Evolutionary conservation across 805 yeast species (phyloP).

Genomic region (Candida incommunis): DNA sequence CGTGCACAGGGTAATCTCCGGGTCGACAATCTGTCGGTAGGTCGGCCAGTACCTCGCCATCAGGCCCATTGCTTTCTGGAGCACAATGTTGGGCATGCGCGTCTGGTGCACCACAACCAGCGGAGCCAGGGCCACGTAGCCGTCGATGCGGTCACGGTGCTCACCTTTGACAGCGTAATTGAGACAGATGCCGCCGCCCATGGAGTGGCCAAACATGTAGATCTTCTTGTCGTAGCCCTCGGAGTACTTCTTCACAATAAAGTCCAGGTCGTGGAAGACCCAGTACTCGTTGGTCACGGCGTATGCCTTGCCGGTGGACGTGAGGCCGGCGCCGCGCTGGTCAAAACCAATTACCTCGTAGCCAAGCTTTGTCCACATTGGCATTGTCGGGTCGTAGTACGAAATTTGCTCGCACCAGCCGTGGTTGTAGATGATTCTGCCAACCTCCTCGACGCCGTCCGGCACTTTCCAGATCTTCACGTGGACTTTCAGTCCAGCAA

Average conservation of each 20-base stretch:
- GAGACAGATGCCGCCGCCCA: slow-evolving; percentile 26
- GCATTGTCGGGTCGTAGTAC: slow-evolving; percentile 18
- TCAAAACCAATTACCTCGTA: slow-evolving; percentile 24
- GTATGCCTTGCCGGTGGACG: slow-evolving; percentile 17
- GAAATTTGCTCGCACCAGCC: slow-evolving; percentile 24
- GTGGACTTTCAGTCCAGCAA: slow-evolving; percentile 11
- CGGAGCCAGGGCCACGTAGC: slow-evolving; percentile 22
- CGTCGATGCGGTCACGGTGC: slow-evolving; percentile 18
- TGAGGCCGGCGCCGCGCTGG: slow-evolving; percentile 26
- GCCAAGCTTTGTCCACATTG: slow-evolving; percentile 17
- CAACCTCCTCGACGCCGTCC: slow-evolving; percentile 10
- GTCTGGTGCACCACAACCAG: slow-evolving; percentile 14
- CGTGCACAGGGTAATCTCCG: slow-evolving; percentile 15
- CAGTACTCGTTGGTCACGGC: slow-evolving; percentile 21
- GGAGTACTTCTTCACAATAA: slow-evolving; percentile 11
- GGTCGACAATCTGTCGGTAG: slow-evolving; percentile 11
- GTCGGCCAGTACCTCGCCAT: slow-evolving; percentile 17
- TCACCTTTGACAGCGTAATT: slow-evolving; percentile 23
- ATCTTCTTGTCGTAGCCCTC: slow-evolving; percentile 13
- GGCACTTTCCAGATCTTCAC: slow-evolving; percentile 10
- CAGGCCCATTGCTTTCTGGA: slow-evolving; percentile 14
- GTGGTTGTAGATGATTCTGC: slow-evolving; percentile 21
- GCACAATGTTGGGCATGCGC: slow-evolving; percentile 14
- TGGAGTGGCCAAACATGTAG: slow-evolving; percentile 23
- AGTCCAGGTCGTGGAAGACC: slow-evolving; percentile 21